Base-by-base conservation (phyloP, 176 grass and related monocot species). In the Zizania latifolia region DNA sequence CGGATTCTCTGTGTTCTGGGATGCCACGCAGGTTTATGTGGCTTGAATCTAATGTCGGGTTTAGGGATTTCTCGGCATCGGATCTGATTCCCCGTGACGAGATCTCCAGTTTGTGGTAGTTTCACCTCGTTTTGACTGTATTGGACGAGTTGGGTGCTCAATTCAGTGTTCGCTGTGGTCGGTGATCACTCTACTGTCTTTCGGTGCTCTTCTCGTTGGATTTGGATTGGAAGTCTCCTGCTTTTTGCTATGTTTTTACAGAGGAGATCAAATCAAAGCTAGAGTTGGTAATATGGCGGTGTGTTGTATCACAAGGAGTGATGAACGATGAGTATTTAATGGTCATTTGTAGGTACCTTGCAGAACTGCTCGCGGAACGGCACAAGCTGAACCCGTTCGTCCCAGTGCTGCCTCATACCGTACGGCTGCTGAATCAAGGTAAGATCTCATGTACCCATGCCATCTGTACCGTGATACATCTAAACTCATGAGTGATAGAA, bases 391-490 rank as follows among this genome's bases (percentile, higher is more conserved):
- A 65, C 60, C 94, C 94, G 44, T 97, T 97, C 71, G 51, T 97
- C 72, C 88, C 90, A 8, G 86, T 97, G 34, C 84, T 93, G 48
- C 88, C 94, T 5, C 80, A 93, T 78, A 78, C 88, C 58, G 74
- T 91, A 41, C 81, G 94, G 70, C 66, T 97, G 74, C 70, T 97
- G 80, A 97, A 93, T 80, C 90, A 97, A 83, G 94, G 94, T 98
- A 51, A 92, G 86, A 54, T 85, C 71, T 60, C 82, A 2, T 58
- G 22, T 53, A 19, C 11, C 22, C 46, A 62, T 88, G 59, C 62
- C 59, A 77, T 80, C 28, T 70, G 3, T 65, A 54, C 54, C 39
- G 27, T 40, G 33, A 37, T 81, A 16, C 69, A 70, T 70, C 37
- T 66, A 24, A 23, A 5, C 33, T 48, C 33, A 59, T 28, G 58